Evolutionary conservation across 345 rosid genomes (phyloP), one percentile per base, ranked within the genome.

Genomic region (Citrus australasica): DNA sequence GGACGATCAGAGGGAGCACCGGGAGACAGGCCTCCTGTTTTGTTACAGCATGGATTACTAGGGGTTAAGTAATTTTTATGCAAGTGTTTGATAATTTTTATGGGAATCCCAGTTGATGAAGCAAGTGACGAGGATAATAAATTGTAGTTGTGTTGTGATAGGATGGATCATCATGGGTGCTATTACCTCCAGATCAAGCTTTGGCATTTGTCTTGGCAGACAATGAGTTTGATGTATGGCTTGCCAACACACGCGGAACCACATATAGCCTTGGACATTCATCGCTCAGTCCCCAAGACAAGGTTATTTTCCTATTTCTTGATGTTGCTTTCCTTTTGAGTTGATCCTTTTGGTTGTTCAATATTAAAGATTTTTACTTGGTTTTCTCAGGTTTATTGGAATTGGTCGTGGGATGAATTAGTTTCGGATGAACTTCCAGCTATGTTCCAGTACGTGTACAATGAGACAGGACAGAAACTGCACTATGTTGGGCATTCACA

Each of bases 331-430:
- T 17, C 61, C 27, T 51, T 46, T 28, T 55, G 14, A 21, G 24
- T 63, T 37, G 56, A 63, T 28, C 9, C 7, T 22, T 4, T 56
- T 25, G 13, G 14, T 51, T 33, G 42, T 16, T 24, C 3, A 5
- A 16, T 40, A 24, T 79, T 58, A 9, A 77, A 56, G 37, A 40
- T 77, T 60, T 33, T 42, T 1, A 40, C 6, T 37, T 24, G 66
- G 59, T 51, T 40, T 9, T 37, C 19, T 30, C 60, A 89, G 94
- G 85, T 81, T 9, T 89, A 75, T 17, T 89, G 94, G 91, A 76
- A 79, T 28, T 91, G 94, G 94, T 76, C 94, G 0, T 88, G 92
- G 92, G 90, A 91, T 35, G 88, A 86, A 78, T 30, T 88, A 60
- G 86, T 67, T n/a, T 69, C 87, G 4, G 82, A 65, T 69, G 92